phyloP scores from a whole-genome alignment of 345 rosid genomes.

The Melaleuca alternifolia region DNA sequence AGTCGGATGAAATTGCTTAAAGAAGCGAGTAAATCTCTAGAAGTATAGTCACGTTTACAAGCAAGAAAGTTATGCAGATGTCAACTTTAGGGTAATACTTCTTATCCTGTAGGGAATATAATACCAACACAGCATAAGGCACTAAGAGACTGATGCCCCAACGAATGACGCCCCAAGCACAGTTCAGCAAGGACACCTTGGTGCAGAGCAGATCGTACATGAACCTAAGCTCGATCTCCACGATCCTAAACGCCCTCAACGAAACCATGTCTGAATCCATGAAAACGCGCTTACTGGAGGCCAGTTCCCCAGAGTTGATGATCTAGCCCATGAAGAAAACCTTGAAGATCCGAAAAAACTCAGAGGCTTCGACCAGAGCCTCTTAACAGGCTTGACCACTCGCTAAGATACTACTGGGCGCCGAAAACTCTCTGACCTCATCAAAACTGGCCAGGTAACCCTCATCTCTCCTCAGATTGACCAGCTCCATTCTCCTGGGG shows the following conservation, averaged over 20 bases:
- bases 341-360: conserved; percentile 21
- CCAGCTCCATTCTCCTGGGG: not conserved
- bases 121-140: not conserved
- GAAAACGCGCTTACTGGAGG: not conserved
- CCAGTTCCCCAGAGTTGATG: conserved; percentile 2
- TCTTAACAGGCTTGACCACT: not conserved
- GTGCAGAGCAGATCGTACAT: conserved; percentile 35
- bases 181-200: conserved; percentile 16
- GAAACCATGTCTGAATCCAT: not conserved
- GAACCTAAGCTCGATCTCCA: conserved; percentile 29
- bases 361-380: not conserved
- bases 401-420: not conserved
- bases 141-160: conserved; percentile 4
- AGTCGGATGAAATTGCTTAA: not conserved
- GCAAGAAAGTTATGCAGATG: not conserved
- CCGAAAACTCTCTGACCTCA: accelerated
- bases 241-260: conserved; percentile 13
- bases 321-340: conserved; percentile 24
- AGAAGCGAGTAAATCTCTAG: conserved; percentile 3
- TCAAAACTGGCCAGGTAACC: not conserved
- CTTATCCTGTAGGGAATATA: not conserved
- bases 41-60: not conserved
- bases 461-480: not conserved
- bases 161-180: not conserved
- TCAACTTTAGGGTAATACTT: not conserved